A percentile compares a stretch with the other conserved stretches of the same genome.
Conservation (phyloP, 139 green algal species). For the Chlorella sp. region DNA sequence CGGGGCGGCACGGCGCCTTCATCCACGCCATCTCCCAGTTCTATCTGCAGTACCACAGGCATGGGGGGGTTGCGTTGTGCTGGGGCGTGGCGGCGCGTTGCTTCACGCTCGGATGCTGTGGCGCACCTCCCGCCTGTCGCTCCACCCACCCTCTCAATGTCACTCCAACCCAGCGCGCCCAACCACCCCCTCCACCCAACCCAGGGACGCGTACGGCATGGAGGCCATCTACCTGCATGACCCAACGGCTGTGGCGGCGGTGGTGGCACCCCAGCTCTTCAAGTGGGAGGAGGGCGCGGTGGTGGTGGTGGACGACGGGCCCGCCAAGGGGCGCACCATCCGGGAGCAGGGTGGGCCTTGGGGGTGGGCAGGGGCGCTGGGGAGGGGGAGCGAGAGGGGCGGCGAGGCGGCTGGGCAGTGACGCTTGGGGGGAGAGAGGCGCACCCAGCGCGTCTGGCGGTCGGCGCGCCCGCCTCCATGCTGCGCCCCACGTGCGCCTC, state of each 20-base stretch:
- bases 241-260: slow-evolving; percentile 62
- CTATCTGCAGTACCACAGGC: slow-evolving; percentile 72
- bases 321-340: slow-evolving; percentile 62
- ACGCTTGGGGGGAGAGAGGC: background rate
- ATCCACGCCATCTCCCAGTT: slow-evolving; percentile 64
- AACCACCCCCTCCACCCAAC: too few relatives aligned
- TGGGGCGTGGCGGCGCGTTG: background rate
- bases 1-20: slow-evolving; percentile 62
- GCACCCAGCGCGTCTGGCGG: background rate
- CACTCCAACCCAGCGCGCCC: too few relatives aligned
- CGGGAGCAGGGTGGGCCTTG: slow-evolving; percentile 46
- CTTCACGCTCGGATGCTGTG: too few relatives aligned
- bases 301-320: slow-evolving; percentile 60
- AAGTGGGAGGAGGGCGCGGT: slow-evolving; percentile 60
- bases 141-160: too few relatives aligned
- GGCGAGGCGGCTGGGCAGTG: background rate
- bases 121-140: too few relatives aligned
- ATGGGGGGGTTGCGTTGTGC: background rate
- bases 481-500: background rate
- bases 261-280: slow-evolving; percentile 68
- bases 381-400: background rate
- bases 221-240: slow-evolving; percentile 72
- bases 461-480: background rate
- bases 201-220: slow-evolving; percentile 47
- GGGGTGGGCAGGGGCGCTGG: background rate